Base-by-base conservation (phyloP, 2,329 filamentous ascomycete genomes). In the Venturia aucupariae region DNA sequence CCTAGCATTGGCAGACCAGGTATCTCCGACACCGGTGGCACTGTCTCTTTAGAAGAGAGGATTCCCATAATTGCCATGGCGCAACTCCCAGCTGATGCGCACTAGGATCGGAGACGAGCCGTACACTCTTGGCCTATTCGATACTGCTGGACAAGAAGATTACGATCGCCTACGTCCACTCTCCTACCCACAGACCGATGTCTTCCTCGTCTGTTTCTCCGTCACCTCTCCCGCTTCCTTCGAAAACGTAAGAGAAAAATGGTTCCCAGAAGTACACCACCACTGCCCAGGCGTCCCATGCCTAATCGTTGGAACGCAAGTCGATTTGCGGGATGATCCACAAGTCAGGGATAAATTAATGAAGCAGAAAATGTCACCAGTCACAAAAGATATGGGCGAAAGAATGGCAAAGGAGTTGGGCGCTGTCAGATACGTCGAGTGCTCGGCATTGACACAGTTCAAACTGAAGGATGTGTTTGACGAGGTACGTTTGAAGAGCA, bases 401-500 rank as follows among this genome's bases (percentile, higher is more conserved):
- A 84, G 87, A 70, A 97, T 97, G 91, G 93, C 94, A 2, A 96
- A 93, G 81, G 93, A 97, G 68, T 80, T 97, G n/a, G 92, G 92
- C 67, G 94, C 94, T 5, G 91, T 99, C 72, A 97, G 97, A 82
- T 99, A 99, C 72, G 94, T 97, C 68, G 94, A 99, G 80, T 99
- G 94, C 81, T 97, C 92, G 75, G 94, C 94, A 65, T 80, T 99
- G 76, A 97, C 94, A 67, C 94, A 99, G 81, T 97, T 92, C 81
- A 97, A 97, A 80, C 81, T 99, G 69, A 99, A 99, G 83, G 94
- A 97, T 74, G 94, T 99, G 22, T 99, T 99, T 78, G 94, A 99
- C 73, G 94, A 97, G 89, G 92, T 96, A 11, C 27, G 46, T n/a
- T 48, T 48, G 44, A 24, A n/a, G n/a, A n/a, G n/a, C n/a, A n/a